Base-by-base conservation (phyloP, 768 basidiomycete species). In the Serendipita sp. region DNA sequence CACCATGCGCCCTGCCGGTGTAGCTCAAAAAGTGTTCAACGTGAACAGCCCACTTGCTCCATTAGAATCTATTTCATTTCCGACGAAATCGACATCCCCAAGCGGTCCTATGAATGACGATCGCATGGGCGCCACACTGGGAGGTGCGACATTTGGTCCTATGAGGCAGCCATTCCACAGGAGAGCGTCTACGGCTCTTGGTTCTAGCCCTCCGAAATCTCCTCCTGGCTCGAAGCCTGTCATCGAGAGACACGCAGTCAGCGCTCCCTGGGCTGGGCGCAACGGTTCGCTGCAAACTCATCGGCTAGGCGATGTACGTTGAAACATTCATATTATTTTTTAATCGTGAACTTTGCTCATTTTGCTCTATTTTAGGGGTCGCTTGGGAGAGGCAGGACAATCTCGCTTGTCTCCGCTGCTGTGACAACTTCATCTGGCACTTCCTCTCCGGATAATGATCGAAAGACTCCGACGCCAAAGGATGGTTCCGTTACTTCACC, bases 191-290 rank as follows among this genome's bases (percentile, higher is more conserved):
- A 60, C 37, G 8, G 18, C 56, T 11, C 18, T 24, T 34, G 56
- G n/a, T 51, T 1, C 18, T 8, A 28, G 30, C 30, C 56, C 56
- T 60, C 37, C 56, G 32, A 53, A 53, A 32, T 60, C 56, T 37
- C 56, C 56, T 11, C 10, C 37, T 60, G 8, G 10, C 10, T 60
- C 56, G 4, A 60, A 18, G 37, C 56, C 56, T 10, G 37, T 35
- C 34, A 28, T 60, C 30, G 56, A 60, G 11, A 10, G 56, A 10
- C 37, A 60, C n/a, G 18, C 56, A 60, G 28, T 38, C 30, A 60
- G 56, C 56, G 48, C 48, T 51, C 48, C 48, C 48, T 51, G 48
- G 48, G 48, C 48, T n/a, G 48, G 48, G 18, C 48, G 48, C 48
- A 51, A n/a, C 30, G 48, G 48, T 60, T 28, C 56, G 32, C 10